Evolutionary conservation across 441 rosid species (phyloP).

Genomic region (Jatropha podagrica): DNA sequence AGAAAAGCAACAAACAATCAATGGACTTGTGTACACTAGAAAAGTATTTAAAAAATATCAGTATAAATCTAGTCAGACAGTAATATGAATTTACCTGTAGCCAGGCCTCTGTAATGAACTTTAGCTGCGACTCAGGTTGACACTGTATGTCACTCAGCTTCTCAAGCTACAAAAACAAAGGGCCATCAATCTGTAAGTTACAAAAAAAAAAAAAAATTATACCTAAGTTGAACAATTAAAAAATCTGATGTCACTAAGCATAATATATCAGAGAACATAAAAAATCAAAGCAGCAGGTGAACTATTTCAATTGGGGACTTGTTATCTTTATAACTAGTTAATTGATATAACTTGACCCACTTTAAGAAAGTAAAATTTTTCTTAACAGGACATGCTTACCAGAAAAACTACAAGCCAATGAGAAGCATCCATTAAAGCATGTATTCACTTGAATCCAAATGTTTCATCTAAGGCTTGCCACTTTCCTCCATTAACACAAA

Average conservation of each 20-base stretch:
- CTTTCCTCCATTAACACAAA: too few species aligned
- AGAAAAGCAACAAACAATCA: conserved; percentile 3
- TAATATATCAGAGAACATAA: background rate
- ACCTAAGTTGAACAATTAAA: background rate
- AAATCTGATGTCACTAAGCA: background rate
- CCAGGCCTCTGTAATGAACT: conserved; percentile 92
- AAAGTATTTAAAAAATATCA: background rate
- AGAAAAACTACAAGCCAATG: too few species aligned
- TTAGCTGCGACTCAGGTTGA: conserved; percentile 84
- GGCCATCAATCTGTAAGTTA: conserved; percentile 18
- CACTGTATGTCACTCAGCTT: conserved; percentile 76
- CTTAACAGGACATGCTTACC: background rate
- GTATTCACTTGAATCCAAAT: too few species aligned
- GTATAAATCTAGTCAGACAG: background rate
- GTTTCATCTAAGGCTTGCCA: too few species aligned
- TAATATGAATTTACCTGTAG: conserved; percentile 55
- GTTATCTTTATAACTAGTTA: background rate
- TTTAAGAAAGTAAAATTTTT: background rate
- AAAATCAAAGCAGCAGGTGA: background rate
- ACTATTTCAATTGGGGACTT: conserved; percentile 1
- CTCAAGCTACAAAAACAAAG: conserved; percentile 52
- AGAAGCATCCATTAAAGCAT: too few species aligned
- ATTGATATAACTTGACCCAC: background rate
- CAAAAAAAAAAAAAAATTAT: conserved; percentile 6
- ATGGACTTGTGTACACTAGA: background rate